Evolutionary conservation across 2,329 filamentous ascomycete species (phyloP), one percentile per base, ranked within the genome.

Genomic region (Tolypocladium tundrense): DNA sequence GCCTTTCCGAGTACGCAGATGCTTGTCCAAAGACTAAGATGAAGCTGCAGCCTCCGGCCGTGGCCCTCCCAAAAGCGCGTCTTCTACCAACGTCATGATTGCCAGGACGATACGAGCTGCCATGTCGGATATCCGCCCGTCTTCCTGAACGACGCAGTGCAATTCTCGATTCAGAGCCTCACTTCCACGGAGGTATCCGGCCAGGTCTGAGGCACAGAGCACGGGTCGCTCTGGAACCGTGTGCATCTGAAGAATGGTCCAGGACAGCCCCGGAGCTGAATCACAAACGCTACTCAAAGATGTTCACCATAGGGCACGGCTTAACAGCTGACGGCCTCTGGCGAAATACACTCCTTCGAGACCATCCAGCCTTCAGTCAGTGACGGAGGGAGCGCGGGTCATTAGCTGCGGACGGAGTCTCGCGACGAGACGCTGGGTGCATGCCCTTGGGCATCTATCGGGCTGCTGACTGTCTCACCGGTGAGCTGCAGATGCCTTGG

Each of bases 81-180:
- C 24, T 2, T 60, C 63, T 3, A 70, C 65, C 5, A 71, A 72
- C 56, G 65, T 67, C 14, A 65, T 67, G 63, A 69, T 72, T 56
- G 65, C 66, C 40, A 66, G 62, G 43, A 71, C 70, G 10, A 66
- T 71, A 35, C 66, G 67, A 6, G 56, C 65, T 5, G 69, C 68
- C 37, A 69, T 71, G 64, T 60, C 63, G 11, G 62, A 63, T 6
- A 63, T 66, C 1, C 31, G 66, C 3, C 62, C 63, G 5, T 58
- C 59, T 10, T 57, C 63, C 57, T 68, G 40, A 57, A 21, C 0
- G 10, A n/a, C 4, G 48, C 48, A 7, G 14, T 39, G 14, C 13
- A 4, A 16, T 24, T 8, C 27, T 11, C 27, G 13, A 9, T 27
- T 14, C 14, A 19, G 31, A 10, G 27, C 7, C 19, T 10, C 7